These are phyloP conservation scores for Pestalotiopsis sp. DNA, from an alignment of 2,329 filamentous ascomycete genomes.

Conservation along the genomic window DNA sequence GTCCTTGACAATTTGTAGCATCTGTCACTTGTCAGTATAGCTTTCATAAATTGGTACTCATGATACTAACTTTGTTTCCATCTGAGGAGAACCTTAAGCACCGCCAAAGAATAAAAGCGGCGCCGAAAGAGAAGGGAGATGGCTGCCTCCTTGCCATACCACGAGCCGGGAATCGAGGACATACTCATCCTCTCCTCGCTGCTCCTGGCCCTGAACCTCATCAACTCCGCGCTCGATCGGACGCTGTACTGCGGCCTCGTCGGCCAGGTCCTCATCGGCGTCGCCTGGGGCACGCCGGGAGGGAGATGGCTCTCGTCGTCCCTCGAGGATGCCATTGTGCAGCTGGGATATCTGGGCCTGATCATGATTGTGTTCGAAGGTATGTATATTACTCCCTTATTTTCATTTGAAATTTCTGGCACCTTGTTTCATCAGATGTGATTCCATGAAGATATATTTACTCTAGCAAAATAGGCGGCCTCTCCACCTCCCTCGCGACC, in stretches of 20 bases:
- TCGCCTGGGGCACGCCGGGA: slow-evolving; percentile 70
- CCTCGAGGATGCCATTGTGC: slow-evolving; percentile 57
- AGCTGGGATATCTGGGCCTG: slow-evolving; percentile 74
- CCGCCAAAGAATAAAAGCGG: neutral
- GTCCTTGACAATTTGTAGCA: too few species aligned
- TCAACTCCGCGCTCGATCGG: slow-evolving; percentile 59
- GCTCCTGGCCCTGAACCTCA: slow-evolving; percentile 60
- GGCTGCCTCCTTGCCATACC: slow-evolving; percentile 49
- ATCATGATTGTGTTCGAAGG: slow-evolving; percentile 74
- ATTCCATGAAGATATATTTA: neutral
- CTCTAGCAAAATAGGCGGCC: slow-evolving; percentile 45
- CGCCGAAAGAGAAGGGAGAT: neutral
- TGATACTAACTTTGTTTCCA: too few species aligned
- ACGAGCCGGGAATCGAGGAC: slow-evolving; percentile 61
- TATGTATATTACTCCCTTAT: neutral
- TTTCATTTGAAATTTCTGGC: too few species aligned
- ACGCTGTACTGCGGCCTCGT: slow-evolving; percentile 70
- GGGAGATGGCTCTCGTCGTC: slow-evolving; percentile 56
- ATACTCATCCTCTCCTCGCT: slow-evolving; percentile 65
- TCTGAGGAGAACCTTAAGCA: neutral
- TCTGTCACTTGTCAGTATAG: too few species aligned
- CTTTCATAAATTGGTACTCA: too few species aligned
- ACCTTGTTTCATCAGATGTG: slow-evolving; percentile 19
- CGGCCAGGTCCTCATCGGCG: slow-evolving; percentile 71
- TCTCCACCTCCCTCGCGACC: slow-evolving; percentile 54